A percentile compares a stretch with the other conserved stretches of the same genome.
Evolutionary conservation across 495 filamentous ascomycete species (phyloP).

Genomic region (Cryomyces antarcticus): DNA sequence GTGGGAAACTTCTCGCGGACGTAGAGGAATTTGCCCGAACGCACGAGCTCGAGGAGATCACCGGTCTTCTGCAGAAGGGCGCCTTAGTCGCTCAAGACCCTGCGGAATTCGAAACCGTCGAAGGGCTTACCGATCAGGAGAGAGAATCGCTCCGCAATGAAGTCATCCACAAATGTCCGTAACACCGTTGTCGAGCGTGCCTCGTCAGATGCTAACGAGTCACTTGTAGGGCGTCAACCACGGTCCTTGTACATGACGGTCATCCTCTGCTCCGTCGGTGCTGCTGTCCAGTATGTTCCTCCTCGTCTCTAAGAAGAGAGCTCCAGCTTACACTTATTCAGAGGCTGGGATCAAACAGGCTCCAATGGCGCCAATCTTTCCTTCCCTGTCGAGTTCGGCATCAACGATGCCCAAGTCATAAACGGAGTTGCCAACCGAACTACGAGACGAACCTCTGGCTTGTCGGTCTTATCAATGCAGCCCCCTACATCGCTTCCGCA

Average conservation of each 20-base stretch:
- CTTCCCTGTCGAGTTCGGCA: constrained; percentile 13
- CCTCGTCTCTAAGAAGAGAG: not conserved
- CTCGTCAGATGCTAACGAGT: too few relatives aligned
- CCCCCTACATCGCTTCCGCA: not conserved
- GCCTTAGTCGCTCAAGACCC: constrained; percentile 33
- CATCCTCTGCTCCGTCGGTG: constrained; percentile 21
- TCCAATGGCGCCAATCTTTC: constrained; percentile 20
- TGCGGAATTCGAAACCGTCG: constrained; percentile 17
- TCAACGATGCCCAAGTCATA: constrained; percentile 1
- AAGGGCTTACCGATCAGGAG: constrained; percentile 27
- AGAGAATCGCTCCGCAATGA: constrained; percentile 25
- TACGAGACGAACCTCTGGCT: constrained; percentile 32
- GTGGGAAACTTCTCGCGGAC: constrained; percentile 25
- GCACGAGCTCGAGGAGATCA: constrained; percentile 23
- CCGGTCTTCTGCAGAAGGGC: constrained; percentile 28
- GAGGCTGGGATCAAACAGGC: constrained; percentile 17
- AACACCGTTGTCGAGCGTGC: constrained; percentile 22
- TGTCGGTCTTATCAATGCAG: constrained; percentile 39
- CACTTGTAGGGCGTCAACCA: too few relatives aligned
- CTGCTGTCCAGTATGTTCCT: constrained; percentile 15
- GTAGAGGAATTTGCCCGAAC: constrained; percentile 29
- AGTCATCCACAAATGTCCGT: constrained; percentile 33
- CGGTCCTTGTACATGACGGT: constrained; percentile 30
- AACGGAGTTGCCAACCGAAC: constrained; percentile 5
- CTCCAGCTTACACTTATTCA: not conserved